Conservation (phyloP, 1,284 basidiomycete species). For the Irpex lacteus region DNA sequence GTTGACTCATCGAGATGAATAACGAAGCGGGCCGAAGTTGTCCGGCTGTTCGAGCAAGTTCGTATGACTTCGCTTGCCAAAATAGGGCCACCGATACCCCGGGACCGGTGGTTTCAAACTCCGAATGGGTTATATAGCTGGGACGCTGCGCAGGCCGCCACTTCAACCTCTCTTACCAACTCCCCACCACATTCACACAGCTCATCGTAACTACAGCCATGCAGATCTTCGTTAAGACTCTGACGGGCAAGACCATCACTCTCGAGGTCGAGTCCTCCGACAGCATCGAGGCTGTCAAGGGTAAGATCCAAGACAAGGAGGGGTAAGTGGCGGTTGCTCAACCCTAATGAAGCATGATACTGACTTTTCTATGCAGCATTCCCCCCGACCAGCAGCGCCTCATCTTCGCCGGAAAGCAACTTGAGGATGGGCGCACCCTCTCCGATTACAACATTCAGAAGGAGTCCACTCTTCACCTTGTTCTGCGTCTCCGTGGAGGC, state of each 20-base stretch:
- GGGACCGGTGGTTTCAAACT: conserved; percentile 17
- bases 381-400: conserved; percentile 82
- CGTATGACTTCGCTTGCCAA: conserved; percentile 3
- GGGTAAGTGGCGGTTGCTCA: conserved; percentile 39
- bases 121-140: conserved; percentile 16
- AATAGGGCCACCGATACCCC: conserved; percentile 3
- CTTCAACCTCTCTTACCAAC: conserved; percentile 10
- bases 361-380: conserved; percentile 39
- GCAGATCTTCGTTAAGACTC: conserved; percentile 85
- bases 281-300: conserved; percentile 82
- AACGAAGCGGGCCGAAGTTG: not conserved
- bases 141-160: not conserved
- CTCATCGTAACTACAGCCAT: conserved; percentile 34
- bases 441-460: conserved; percentile 80
- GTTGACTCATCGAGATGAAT: not conserved
- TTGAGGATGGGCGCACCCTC: conserved; percentile 71
- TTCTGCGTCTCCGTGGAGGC: conserved; percentile 67
- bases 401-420: conserved; percentile 74
- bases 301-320: conserved; percentile 79
- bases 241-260: conserved; percentile 90
- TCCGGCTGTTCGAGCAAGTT: conserved; percentile 12
- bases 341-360: not conserved
- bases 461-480: conserved; percentile 40
- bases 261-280: conserved; percentile 85
- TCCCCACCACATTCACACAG: conserved; percentile 10